A percentile compares a stretch with the other conserved stretches of the same genome.
Evolutionary conservation across 176 grass and related monocot genomes (phyloP).

Genomic region (Eleusine coracana): DNA sequence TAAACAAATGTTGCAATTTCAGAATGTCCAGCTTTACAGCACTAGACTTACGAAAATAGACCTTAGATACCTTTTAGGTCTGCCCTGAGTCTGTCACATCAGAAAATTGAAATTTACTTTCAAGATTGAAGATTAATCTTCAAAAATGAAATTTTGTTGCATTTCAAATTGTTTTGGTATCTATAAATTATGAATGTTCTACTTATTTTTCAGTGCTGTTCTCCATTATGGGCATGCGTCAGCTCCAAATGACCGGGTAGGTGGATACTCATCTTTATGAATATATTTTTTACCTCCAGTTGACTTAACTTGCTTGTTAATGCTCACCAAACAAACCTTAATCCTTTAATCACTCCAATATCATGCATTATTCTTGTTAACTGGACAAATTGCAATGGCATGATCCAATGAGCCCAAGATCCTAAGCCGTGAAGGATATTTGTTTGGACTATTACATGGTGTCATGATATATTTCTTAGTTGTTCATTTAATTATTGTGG

Average conservation of each 20-base stretch:
- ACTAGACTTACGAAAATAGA: slow-evolving; percentile 13
- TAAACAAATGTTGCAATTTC: not conserved
- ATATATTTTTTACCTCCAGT: slow-evolving; percentile 18
- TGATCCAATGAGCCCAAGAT: slow-evolving; percentile 4
- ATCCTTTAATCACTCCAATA: not conserved
- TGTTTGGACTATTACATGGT: not conserved
- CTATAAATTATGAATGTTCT: slow-evolving; percentile 40
- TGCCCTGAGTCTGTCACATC: not conserved
- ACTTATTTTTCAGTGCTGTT: slow-evolving; percentile 72
- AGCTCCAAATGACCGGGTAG: slow-evolving; percentile 97
- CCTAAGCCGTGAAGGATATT: slow-evolving; percentile 1
- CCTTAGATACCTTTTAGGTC: not conserved
- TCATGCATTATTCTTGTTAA: not conserved
- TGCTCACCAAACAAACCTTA: slow-evolving; percentile 18
- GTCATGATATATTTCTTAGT: not conserved
- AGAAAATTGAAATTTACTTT: slow-evolving; percentile 16
- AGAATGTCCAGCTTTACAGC: not conserved
- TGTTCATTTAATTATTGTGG: not conserved
- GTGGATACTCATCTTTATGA: slow-evolving; percentile 47
- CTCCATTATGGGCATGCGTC: slow-evolving; percentile 92
- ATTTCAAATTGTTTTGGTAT: slow-evolving; percentile 40
- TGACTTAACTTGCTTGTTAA: slow-evolving; percentile 27
- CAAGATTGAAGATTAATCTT: slow-evolving; percentile 26
- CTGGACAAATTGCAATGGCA: not conserved
- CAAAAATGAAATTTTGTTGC: not conserved